These are phyloP conservation scores for Camellia granthamiana DNA, from an alignment of 148 eudicot species.

Conservation along the genomic window DNA sequence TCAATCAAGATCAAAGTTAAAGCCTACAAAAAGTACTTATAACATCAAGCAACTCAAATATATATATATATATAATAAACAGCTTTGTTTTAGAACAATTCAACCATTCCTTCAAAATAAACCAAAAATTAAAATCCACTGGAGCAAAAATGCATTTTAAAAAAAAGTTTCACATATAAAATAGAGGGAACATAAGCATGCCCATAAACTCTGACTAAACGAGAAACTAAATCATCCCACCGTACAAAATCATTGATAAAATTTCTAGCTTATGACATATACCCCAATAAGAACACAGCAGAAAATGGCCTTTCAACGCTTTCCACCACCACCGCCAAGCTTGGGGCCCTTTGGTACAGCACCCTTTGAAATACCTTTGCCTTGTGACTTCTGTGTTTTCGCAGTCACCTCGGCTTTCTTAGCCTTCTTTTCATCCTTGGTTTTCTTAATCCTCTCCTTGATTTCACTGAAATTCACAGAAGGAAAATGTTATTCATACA, in stretches of 20 bases:
- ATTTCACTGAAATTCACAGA: slow-evolving; percentile 40
- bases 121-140: too few relatives aligned
- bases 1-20: too few relatives aligned
- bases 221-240: background rate
- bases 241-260: background rate
- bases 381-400: slow-evolving; percentile 35
- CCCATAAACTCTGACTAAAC: too few relatives aligned
- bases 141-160: too few relatives aligned
- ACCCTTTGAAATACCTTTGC: slow-evolving; percentile 43
- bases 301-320: slow-evolving; percentile 33
- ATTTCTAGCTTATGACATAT: background rate
- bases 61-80: too few relatives aligned
- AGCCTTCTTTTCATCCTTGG: slow-evolving; percentile 66
- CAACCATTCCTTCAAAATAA: too few relatives aligned
- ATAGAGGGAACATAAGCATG: too few relatives aligned
- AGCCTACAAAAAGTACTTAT: too few relatives aligned
- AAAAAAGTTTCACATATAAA: too few relatives aligned
- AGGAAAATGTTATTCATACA: too few relatives aligned
- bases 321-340: slow-evolving; percentile 71
- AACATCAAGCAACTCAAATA: too few relatives aligned
- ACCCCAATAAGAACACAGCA: background rate
- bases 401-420: slow-evolving; percentile 51
- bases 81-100: too few relatives aligned
- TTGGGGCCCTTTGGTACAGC: slow-evolving; percentile 54
- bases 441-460: slow-evolving; percentile 71